A percentile compares a stretch with the other conserved stretches of the same genome.
phyloP scores from a whole-genome alignment of 805 yeast genomes.

The Starmerella floris region DNA sequence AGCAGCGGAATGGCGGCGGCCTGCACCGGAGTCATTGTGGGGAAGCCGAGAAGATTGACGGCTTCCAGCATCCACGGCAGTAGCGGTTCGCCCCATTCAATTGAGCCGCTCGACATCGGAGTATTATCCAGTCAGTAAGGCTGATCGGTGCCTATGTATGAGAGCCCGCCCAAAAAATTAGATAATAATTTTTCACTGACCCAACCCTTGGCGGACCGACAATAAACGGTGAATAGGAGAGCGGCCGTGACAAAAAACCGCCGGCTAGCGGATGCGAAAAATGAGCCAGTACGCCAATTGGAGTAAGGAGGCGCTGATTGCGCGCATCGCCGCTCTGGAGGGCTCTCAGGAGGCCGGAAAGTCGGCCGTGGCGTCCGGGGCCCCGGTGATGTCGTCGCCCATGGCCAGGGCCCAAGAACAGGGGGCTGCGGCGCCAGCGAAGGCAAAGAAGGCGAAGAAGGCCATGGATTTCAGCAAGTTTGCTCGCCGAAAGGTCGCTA shows the following conservation, averaged over 20 bases:
- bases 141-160: background rate
- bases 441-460: conserved; percentile 29
- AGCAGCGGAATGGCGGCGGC: conserved; percentile 86
- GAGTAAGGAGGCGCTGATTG: conserved; percentile 53
- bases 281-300: conserved; percentile 29
- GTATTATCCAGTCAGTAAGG: too few species aligned
- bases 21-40: conserved; percentile 89
- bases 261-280: too few species aligned
- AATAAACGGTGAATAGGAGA: too few species aligned
- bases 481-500: conserved; percentile 55
- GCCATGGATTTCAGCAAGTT: conserved; percentile 54
- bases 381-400: background rate
- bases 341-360: background rate
- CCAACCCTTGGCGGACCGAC: too few species aligned
- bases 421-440: too few species aligned
- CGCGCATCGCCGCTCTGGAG: conserved; percentile 46
- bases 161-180: background rate
- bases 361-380: background rate
- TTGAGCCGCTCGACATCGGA: conserved; percentile 11
- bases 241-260: too few species aligned
- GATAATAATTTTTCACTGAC: background rate
- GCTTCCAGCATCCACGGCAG: conserved; percentile 37
- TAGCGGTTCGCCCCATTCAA: conserved; percentile 21
- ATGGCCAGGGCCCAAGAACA: too few species aligned
- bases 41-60: conserved; percentile 58